Base-by-base conservation (phyloP, 2,329 filamentous ascomycete genomes). In the Penicillium palitans region DNA sequence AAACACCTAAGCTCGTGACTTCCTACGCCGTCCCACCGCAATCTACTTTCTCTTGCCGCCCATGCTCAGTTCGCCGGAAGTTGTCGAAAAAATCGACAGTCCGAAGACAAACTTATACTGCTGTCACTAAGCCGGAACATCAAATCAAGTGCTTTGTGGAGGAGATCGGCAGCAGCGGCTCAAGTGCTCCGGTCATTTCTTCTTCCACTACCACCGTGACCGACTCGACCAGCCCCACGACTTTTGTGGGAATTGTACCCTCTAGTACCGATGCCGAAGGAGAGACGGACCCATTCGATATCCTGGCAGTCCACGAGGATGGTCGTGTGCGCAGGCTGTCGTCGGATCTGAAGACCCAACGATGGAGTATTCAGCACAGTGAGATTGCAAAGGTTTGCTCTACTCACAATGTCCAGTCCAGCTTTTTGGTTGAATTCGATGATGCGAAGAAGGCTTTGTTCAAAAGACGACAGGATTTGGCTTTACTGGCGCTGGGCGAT, bases 21-120 rank as follows among this genome's bases (percentile, higher is more conserved):
- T 87, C 85, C 17, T 86, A 87, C 70, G 83, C 84, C 52, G 76
- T 87, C 17, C 84, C 85, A 37, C 85, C 85, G 29, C 81, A 85
- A 66, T 81, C 83, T 25, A 79, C 77, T 17, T 83, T 87, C 68
- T 78, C 80, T 54, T 82, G 83, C 52, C 76, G 81, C 35, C 85
- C 85, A 52, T 84, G 79, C 68, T 87, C 85, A 25, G 76, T 86
- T 45, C 82, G 84, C 69, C 76, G 78, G 61, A 83, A 81, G 68
- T 70, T 77, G 45, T 67, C 72, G 31, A 77, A 76, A 33, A 77
- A 75, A 37, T 72, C 72, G 12, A 66, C 71, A 3, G 75, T 80
- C 1, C 80, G 79, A 56, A 79, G 85, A 66, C 81, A 81, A 53
- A 87, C 84, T 21, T 87, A 85, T 68, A 80, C 80, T 52, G 80